Percentiles rank a stretch among this genome's conserved stretches.
phyloP scores from a whole-genome alignment of 2,329 filamentous ascomycete species.

The Penicillium corylophilum region DNA sequence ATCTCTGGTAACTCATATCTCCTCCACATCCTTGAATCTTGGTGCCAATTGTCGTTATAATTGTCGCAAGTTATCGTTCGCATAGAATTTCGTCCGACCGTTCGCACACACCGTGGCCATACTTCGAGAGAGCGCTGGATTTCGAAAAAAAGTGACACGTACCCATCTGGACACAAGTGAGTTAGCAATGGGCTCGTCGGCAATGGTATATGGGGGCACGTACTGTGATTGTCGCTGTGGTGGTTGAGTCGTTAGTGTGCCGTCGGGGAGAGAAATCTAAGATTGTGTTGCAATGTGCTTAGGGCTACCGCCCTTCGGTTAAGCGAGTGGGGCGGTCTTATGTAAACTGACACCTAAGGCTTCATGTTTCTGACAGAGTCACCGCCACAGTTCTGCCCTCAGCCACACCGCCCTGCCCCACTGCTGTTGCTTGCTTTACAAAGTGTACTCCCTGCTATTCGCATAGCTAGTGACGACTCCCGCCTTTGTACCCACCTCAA shows the following conservation, averaged over 20 bases:
- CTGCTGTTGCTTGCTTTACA: neutral
- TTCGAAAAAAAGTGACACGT: constrained; percentile 45
- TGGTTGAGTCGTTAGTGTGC: constrained; percentile 42
- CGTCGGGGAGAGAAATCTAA: constrained; percentile 36
- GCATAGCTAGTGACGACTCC: neutral
- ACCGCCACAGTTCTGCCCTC: constrained; percentile 1
- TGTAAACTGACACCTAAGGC: constrained; percentile 1
- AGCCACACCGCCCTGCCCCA: constrained; percentile 1
- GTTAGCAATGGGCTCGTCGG: constrained; percentile 27
- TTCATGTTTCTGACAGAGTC: neutral
- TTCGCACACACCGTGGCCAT: constrained; percentile 32
- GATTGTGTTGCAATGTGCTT: constrained; percentile 45
- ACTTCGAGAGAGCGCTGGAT: constrained; percentile 29
- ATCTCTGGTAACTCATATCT: neutral
- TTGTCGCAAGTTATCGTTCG: constrained; percentile 13
- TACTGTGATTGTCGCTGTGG: constrained; percentile 57
- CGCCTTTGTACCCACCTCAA: neutral
- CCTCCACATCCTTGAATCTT: neutral
- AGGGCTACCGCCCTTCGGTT: constrained; percentile 47
- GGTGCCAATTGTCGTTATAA: neutral
- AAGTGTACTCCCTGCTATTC: neutral
- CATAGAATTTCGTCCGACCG: constrained; percentile 23
- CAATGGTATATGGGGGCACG: constrained; percentile 24
- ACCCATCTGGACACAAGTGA: constrained; percentile 57
- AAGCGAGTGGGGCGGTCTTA: constrained; percentile 36